Evolutionary conservation across 306 rosid species (phyloP).

Genomic region (Corylus heterophylla): DNA sequence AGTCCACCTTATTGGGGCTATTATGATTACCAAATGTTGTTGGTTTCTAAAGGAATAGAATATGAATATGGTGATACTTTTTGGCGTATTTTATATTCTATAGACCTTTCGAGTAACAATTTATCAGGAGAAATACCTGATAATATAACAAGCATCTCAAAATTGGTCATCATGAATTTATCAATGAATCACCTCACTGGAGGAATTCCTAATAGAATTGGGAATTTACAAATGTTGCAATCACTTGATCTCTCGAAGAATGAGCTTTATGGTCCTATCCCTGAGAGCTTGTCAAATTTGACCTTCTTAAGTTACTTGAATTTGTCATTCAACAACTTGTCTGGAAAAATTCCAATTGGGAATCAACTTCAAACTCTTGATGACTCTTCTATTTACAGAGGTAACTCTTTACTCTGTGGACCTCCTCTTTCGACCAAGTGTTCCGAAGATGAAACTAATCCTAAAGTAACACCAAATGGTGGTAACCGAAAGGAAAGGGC

Average conservation of each 20-base stretch:
- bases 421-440: not conserved
- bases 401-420: conserved; percentile 16
- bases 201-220: conserved; percentile 4
- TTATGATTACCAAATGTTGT: not conserved
- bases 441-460: not conserved
- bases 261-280: conserved; percentile 14
- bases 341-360: conserved; percentile 9
- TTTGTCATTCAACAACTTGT: conserved; percentile 11
- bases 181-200: conserved; percentile 18
- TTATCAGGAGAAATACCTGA: conserved; percentile 20
- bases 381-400: conserved; percentile 10
- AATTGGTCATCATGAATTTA: conserved; percentile 7
- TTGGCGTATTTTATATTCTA: not conserved
- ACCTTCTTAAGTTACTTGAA: conserved; percentile 13
- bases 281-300: conserved; percentile 10
- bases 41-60: not conserved
- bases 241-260: conserved; percentile 20
- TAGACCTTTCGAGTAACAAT: conserved; percentile 9
- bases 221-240: not conserved
- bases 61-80: not conserved
- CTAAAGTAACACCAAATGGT: too few species aligned
- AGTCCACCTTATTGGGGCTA: too few species aligned
- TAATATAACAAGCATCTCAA: not conserved
- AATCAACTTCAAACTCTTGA: conserved; percentile 10
- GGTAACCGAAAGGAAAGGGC: too few species aligned